Evolutionary conservation across 345 rosid genomes (phyloP).

Genomic region (Euphorbia tirucalli): DNA sequence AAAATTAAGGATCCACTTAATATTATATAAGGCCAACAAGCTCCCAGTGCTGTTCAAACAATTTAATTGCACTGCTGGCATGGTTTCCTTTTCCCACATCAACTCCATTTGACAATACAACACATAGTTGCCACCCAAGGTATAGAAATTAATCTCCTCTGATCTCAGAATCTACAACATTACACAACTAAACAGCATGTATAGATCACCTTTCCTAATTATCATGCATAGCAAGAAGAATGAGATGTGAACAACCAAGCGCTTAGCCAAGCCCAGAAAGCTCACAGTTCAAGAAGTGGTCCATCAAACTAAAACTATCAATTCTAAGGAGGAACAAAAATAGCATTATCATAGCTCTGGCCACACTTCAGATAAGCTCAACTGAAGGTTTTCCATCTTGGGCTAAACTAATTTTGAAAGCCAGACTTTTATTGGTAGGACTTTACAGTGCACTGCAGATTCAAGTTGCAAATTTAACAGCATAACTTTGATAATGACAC

Average conservation of each 20-base stretch:
- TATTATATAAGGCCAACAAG: too few relatives aligned
- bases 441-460: background rate
- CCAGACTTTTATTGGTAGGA: background rate
- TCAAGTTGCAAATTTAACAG: conserved; percentile 6
- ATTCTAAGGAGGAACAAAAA: background rate
- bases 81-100: too few relatives aligned
- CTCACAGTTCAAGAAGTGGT: background rate
- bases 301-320: background rate
- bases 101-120: too few relatives aligned
- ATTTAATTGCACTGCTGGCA: too few relatives aligned
- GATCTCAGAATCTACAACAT: too few relatives aligned
- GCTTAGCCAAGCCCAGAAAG: background rate
- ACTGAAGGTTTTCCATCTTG: background rate
- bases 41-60: too few relatives aligned
- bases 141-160: too few relatives aligned
- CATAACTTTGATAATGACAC: background rate
- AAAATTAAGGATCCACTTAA: too few relatives aligned
- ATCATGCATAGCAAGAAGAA: background rate
- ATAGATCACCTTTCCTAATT: too few relatives aligned
- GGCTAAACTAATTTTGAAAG: background rate
- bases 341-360: background rate
- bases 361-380: background rate
- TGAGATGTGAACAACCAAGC: background rate
- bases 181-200: too few relatives aligned
- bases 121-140: too few relatives aligned